Conservation (phyloP, 768 basidiomycete species). For the Boletus fagicola region DNA sequence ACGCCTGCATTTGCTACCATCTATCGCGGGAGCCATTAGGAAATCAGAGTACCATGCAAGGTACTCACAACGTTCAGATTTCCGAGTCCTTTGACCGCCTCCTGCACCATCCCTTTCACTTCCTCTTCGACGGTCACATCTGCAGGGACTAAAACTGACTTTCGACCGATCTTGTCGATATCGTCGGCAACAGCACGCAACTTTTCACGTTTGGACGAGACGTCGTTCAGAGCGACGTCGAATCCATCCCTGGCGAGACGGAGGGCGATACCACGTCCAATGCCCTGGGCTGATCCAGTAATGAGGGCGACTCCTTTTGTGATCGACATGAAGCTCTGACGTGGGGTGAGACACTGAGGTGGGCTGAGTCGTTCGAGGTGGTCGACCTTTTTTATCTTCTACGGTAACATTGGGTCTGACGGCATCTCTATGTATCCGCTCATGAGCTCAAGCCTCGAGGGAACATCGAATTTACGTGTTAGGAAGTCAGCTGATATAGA, state of each 20-base stretch:
- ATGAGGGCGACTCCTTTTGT: constrained; percentile 32
- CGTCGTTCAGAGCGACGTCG: constrained; percentile 30
- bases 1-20: constrained; percentile 18
- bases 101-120: constrained; percentile 4
- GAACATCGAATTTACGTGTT: too few species aligned
- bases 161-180: constrained; percentile 12
- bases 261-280: constrained; percentile 21
- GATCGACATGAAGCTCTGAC: background rate
- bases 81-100: background rate
- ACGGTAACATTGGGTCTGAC: too few species aligned
- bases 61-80: constrained; percentile 6
- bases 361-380: background rate
- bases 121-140: constrained; percentile 8
- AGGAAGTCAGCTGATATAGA: too few species aligned
- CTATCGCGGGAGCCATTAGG: background rate
- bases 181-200: constrained; percentile 9
- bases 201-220: constrained; percentile 14
- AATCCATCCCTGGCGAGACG: constrained; percentile 22
- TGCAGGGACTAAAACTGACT: constrained; percentile 11
- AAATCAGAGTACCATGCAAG: background rate
- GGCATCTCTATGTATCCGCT: too few species aligned
- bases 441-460: too few species aligned
- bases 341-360: too few species aligned
- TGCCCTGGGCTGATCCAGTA: constrained; percentile 30
- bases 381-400: background rate